A percentile compares a stretch with the other conserved stretches of the same genome.
phyloP scores from a whole-genome alignment of 805 yeast genomes.

The Candida lessepsii region DNA sequence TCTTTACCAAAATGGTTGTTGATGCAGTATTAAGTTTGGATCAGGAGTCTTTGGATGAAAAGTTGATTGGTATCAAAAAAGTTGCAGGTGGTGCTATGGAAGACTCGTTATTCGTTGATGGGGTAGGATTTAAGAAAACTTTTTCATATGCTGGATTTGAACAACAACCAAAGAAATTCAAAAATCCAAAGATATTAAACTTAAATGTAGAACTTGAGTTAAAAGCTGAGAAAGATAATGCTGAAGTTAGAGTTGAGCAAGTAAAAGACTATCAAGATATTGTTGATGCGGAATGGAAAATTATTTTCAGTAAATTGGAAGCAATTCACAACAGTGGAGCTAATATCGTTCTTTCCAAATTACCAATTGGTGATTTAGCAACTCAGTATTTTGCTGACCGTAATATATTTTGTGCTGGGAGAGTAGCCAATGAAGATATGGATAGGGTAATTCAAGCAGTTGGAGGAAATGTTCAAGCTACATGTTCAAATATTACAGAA shows the following conservation, averaged over 20 bases:
- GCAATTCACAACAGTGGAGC: constrained; percentile 85
- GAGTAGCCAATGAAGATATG: constrained; percentile 87
- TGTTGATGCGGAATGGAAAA: constrained; percentile 99
- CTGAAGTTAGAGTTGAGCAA: constrained; percentile 94
- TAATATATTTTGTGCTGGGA: constrained; percentile 94
- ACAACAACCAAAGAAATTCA: constrained; percentile 90
- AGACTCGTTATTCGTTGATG: constrained; percentile 83
- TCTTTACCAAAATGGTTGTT: constrained; percentile 95
- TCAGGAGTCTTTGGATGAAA: constrained; percentile 81
- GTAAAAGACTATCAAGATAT: constrained; percentile 92
- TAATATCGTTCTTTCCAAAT: constrained; percentile 84
- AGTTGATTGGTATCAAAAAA: constrained; percentile 89
- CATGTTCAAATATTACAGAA: constrained; percentile 65
- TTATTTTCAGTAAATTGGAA: constrained; percentile 81
- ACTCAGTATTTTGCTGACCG: constrained; percentile 98
- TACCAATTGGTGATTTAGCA: constrained; percentile 98
- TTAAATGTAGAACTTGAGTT: constrained; percentile 92
- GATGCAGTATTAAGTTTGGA: constrained; percentile 91
- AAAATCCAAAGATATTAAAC: constrained; percentile 76
- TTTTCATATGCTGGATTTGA: constrained; percentile 98
- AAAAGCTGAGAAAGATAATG: constrained; percentile 98
- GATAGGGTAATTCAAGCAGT: constrained; percentile 90
- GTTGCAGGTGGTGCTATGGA: constrained; percentile 96
- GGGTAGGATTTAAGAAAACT: constrained; percentile 97
- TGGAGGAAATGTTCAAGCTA: constrained; percentile 83